phyloP scores from a whole-genome alignment of 1,284 basidiomycete species.

The Pseudozyma sp. region DNA sequence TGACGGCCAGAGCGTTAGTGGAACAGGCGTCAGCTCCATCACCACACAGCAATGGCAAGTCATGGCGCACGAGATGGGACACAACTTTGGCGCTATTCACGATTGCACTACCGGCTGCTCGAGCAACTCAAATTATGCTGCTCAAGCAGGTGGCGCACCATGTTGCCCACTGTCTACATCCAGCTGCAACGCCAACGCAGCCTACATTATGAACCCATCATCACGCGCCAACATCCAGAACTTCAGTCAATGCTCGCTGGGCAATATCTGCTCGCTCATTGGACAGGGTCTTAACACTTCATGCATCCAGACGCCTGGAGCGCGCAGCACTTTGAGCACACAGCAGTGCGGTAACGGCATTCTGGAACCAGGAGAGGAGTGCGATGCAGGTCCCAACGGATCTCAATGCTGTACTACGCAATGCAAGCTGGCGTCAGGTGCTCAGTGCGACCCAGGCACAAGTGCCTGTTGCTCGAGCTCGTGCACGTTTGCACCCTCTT shows the following conservation, averaged over 20 bases:
- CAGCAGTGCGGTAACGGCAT: slow-evolving; percentile 70
- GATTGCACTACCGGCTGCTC: slow-evolving; percentile 76
- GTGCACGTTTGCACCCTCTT: slow-evolving; percentile 78
- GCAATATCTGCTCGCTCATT: slow-evolving; percentile 79
- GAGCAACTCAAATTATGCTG: slow-evolving; percentile 66
- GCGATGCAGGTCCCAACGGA: slow-evolving; percentile 83
- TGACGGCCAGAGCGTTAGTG: slow-evolving; percentile 76
- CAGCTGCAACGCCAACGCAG: slow-evolving; percentile 76
- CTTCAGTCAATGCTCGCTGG: slow-evolving; percentile 76
- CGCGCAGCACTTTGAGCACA: slow-evolving; percentile 53
- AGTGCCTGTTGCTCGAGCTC: slow-evolving; percentile 80
- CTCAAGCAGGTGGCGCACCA: slow-evolving; percentile 50
- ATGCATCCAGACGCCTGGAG: slow-evolving; percentile 58
- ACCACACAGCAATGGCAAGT: slow-evolving; percentile 77
- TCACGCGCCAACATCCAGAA: slow-evolving; percentile 51
- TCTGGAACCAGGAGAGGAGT: slow-evolving; percentile 79
- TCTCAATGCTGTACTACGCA: slow-evolving; percentile 79
- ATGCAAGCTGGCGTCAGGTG: slow-evolving; percentile 80
- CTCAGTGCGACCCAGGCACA: slow-evolving; percentile 84
- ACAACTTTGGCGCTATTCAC: slow-evolving; percentile 89
- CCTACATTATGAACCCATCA: slow-evolving; percentile 53
- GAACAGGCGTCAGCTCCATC: slow-evolving; percentile 85
- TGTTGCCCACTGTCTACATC: slow-evolving; percentile 80
- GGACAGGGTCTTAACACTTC: slow-evolving; percentile 68
- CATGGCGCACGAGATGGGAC: slow-evolving; percentile 85